Conservation (phyloP, 768 basidiomycete species). For the Suillus variegatus region DNA sequence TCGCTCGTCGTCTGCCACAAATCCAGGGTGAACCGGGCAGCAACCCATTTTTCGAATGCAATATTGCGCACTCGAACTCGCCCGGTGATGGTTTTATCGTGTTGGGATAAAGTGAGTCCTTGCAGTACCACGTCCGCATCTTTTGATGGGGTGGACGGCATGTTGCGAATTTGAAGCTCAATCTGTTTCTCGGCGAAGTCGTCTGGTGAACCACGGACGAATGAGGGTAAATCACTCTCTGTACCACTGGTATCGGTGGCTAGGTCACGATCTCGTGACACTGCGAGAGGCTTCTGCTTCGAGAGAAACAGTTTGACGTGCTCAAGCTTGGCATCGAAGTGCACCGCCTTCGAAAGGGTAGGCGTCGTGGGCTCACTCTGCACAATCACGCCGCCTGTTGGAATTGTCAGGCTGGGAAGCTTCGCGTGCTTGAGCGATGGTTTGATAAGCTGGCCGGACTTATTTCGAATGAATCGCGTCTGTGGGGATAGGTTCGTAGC, state of each 20-base stretch:
- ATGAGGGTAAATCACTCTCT: slow-evolving; percentile 75
- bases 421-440: slow-evolving; percentile 81
- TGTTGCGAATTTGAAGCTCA: slow-evolving; percentile 67
- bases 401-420: slow-evolving; percentile 53
- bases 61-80: slow-evolving; percentile 80
- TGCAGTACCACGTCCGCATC: slow-evolving; percentile 56
- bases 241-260: slow-evolving; percentile 79
- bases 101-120: slow-evolving; percentile 50
- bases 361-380: slow-evolving; percentile 86
- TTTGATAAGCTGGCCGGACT: slow-evolving; percentile 92
- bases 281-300: slow-evolving; percentile 93
- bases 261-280: slow-evolving; percentile 88
- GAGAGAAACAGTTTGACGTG: slow-evolving; percentile 94
- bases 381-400: slow-evolving; percentile 47
- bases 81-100: slow-evolving; percentile 64
- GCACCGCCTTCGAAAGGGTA: slow-evolving; percentile 77
- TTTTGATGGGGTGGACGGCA: slow-evolving; percentile 48
- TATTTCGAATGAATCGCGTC: slow-evolving; percentile 72
- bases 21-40: slow-evolving; percentile 91
- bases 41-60: slow-evolving; percentile 85
- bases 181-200: slow-evolving; percentile 39
- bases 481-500: slow-evolving; percentile 14
- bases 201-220: slow-evolving; percentile 53
- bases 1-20: slow-evolving; percentile 96
- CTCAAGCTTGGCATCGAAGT: slow-evolving; percentile 91